Conservation (phyloP, 2,329 filamentous ascomycete genomes). For the Xylaria arbuscula region DNA sequence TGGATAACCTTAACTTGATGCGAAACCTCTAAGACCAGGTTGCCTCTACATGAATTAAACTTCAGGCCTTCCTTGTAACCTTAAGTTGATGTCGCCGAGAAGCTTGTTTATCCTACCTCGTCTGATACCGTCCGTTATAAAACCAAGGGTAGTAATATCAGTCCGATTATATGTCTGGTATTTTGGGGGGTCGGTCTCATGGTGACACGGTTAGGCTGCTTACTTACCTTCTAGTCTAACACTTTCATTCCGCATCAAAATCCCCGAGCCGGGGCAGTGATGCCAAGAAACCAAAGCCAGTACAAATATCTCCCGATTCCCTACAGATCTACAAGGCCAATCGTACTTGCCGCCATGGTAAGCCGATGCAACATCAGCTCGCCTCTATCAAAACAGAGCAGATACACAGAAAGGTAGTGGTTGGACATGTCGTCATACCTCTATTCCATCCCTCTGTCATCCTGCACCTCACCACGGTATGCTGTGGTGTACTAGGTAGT, state of each 20-base stretch:
- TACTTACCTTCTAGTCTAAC: no score
- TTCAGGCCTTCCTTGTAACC: not conserved
- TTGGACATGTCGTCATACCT: constrained; percentile 28
- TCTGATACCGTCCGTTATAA: not conserved
- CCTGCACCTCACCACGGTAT: constrained; percentile 1
- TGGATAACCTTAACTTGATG: not conserved
- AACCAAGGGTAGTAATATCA: no score
- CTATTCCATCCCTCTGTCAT: not conserved
- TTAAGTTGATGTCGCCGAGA: not conserved
- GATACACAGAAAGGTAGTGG: not conserved
- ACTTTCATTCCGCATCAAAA: not conserved
- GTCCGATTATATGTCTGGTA: no score
- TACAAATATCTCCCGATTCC: not conserved
- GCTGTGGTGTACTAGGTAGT: not conserved
- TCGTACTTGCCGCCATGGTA: constrained; percentile 1
- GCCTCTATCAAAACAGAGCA: constrained; percentile 6
- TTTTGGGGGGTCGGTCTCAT: not conserved
- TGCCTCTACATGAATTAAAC: not conserved
- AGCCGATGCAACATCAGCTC: constrained; percentile 19
- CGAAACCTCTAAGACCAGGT: not conserved
- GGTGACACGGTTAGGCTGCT: not conserved
- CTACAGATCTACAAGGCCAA: constrained; percentile 6
- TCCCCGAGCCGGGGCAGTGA: not conserved
- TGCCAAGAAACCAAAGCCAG: constrained; percentile 7
- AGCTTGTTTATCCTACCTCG: not conserved